Conservation (phyloP, 202 grass and related monocot species). For the Miscanthus sacchariflorus region DNA sequence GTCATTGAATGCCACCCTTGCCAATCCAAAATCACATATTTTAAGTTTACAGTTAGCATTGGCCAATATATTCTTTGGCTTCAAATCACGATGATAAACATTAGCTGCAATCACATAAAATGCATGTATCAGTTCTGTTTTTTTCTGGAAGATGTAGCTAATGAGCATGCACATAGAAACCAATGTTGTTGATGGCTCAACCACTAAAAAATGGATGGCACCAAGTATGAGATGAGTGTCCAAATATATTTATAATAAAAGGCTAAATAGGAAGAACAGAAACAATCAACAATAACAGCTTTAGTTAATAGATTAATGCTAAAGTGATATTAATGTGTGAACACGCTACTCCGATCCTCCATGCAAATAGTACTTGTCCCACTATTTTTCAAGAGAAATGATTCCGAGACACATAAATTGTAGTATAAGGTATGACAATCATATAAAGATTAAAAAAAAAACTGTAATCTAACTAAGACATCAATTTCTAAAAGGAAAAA, state of each 20-base stretch:
- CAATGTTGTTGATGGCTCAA: slow-evolving; percentile 29
- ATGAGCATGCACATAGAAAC: slow-evolving; percentile 30
- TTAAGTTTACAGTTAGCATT: slow-evolving; percentile 99
- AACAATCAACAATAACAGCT: slow-evolving; percentile 22
- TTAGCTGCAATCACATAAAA: slow-evolving; percentile 77
- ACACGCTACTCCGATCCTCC: slow-evolving; percentile 6
- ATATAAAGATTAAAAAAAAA: slow-evolving; percentile 7
- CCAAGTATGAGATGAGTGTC: not conserved
- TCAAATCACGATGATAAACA: slow-evolving; percentile 99
- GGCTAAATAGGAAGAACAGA: not conserved
- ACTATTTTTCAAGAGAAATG: slow-evolving; percentile 19
- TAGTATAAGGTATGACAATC: slow-evolving; percentile 7
- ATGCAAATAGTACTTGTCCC: slow-evolving; percentile 22
- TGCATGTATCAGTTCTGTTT: slow-evolving; percentile 17
- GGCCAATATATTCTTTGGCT: slow-evolving; percentile 99
- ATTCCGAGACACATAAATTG: not conserved
- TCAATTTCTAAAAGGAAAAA: slow-evolving; percentile 44
- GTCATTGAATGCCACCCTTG: slow-evolving; percentile 97
- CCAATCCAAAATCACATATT: slow-evolving; percentile 98
- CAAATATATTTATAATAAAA: slow-evolving; percentile 3
- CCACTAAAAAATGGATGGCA: slow-evolving; percentile 21
- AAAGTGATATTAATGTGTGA: slow-evolving; percentile 31
- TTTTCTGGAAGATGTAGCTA: slow-evolving; percentile 27
- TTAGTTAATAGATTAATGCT: slow-evolving; percentile 23
- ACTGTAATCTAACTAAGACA: not conserved